Base-by-base conservation (phyloP, 2,329 filamentous ascomycete genomes). In the Ophiosphaerella korrae region DNA sequence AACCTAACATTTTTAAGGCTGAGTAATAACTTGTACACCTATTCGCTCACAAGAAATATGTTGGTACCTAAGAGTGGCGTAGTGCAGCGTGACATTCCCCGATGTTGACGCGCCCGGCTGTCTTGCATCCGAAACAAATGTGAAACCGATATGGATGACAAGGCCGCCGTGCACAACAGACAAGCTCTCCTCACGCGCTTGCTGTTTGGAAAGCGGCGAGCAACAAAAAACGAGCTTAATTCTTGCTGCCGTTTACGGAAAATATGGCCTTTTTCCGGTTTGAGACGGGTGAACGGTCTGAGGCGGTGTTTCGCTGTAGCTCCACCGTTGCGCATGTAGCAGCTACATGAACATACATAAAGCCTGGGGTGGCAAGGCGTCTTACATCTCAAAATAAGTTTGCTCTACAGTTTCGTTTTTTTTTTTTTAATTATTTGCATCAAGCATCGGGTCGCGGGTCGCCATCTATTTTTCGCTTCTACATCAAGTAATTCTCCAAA, bases 131-230 rank as follows among this genome's bases (percentile, higher is more conserved):
- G 63, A 64, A 59, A 58, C 57, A 40, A 36, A 9, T 11, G 48
- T 66, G 63, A 66, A 64, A 64, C 63, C 50, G 56, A 58, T 57
- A 56, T 53, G 39, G 57, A 42, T 51, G 57, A 62, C 63, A 63
- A 56, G 57, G 43, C 46, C 48, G 38, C 51, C 47, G 50, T 45
- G 49, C 9, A 52, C 44, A 50, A 7, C 39, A 18, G 16, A 31
- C 23, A 14, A 44, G 12, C 42, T 40, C 32, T 53, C 51, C 45
- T 52, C 48, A 42, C 37, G 60, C 62, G 57, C 56, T 54, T 57
- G 42, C 50, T 45, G 57, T 60, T 42, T 60, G 55, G 46, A 50
- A 33, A 46, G 34, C 37, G 47, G 42, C 37, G n/a, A 40, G 41
- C 42, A 11, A 31, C 39, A 45, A 34, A 14, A 40, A 29, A 39